Evolutionary conservation across 495 filamentous ascomycete genomes (phyloP).

Genomic region (Podospora didyma): DNA sequence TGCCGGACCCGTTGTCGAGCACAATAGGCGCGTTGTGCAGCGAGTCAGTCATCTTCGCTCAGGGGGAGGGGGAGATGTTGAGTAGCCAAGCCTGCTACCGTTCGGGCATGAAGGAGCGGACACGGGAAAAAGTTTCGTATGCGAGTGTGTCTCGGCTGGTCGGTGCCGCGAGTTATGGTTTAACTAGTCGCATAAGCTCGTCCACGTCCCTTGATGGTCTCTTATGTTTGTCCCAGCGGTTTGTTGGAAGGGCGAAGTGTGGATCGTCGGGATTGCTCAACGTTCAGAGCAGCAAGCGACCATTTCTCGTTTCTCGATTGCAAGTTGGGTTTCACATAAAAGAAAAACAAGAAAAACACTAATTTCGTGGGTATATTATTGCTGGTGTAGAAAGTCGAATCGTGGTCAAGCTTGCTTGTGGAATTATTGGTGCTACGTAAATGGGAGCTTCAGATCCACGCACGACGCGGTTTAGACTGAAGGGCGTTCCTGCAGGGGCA

Average conservation of each 20-base stretch:
- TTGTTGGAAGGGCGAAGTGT: neutral
- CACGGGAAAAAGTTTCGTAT: neutral
- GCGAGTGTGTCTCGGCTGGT: neutral
- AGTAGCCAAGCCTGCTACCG: neutral
- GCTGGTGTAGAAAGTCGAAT: no score
- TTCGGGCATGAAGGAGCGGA: neutral
- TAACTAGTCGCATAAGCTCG: neutral
- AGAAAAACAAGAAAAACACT: no score
- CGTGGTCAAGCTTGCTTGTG: no score
- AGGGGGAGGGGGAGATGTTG: neutral
- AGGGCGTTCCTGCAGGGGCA: no score
- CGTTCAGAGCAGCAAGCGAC: neutral
- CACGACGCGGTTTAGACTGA: no score
- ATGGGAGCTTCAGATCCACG: no score
- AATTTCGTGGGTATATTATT: no score
- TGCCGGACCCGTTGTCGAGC: constrained; percentile 97
- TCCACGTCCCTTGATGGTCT: neutral
- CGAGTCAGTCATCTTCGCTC: constrained; percentile 65
- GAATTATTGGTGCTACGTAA: no score
- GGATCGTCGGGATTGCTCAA: neutral
- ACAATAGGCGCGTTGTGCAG: constrained; percentile 97
- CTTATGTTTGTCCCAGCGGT: neutral
- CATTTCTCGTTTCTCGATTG: neutral
- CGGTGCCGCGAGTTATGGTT: no score
- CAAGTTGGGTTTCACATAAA: neutral